Conservation (phyloP, 768 basidiomycete genomes). For the Lanmaoa rubissima region DNA sequence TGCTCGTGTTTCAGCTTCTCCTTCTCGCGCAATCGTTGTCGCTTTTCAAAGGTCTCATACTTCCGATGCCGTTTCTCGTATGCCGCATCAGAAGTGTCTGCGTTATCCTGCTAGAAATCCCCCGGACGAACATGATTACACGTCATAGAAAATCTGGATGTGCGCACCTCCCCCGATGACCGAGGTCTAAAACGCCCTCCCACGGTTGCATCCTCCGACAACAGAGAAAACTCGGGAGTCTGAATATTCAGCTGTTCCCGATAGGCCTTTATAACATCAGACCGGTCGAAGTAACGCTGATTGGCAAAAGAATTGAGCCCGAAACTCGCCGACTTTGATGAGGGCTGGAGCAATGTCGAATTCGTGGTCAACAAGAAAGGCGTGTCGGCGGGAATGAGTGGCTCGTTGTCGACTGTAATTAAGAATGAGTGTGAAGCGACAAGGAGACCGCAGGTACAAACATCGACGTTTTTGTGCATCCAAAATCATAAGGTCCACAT, state of each 20-base stretch:
- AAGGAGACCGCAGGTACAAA: slow-evolving; percentile 38
- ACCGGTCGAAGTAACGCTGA: slow-evolving; percentile 74
- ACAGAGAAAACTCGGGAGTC: slow-evolving; percentile 64
- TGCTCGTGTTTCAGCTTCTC: slow-evolving; percentile 91
- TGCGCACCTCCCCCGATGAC: slow-evolving; percentile 66
- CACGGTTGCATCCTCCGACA: slow-evolving; percentile 51
- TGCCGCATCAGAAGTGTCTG: slow-evolving; percentile 75
- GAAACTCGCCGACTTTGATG: slow-evolving; percentile 35
- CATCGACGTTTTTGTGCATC: slow-evolving; percentile 77
- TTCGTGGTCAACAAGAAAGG: slow-evolving; percentile 75
- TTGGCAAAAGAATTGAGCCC: slow-evolving; percentile 58
- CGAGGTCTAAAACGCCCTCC: slow-evolving; percentile 72
- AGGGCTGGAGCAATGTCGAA: slow-evolving; percentile 46
- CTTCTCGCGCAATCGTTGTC: slow-evolving; percentile 82
- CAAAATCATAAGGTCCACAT: slow-evolving; percentile 79
- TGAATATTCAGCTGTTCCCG: slow-evolving; percentile 70
- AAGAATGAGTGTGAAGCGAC: slow-evolving; percentile 20
- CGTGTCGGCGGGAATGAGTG: slow-evolving; percentile 64
- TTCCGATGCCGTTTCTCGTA: slow-evolving; percentile 84
- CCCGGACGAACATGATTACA: slow-evolving; percentile 9
- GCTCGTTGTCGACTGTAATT: slow-evolving; percentile 62
- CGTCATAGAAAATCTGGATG: neutral
- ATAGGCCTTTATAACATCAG: slow-evolving; percentile 72
- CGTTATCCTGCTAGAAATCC: slow-evolving; percentile 39
- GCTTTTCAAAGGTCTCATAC: slow-evolving; percentile 84